Evolutionary conservation across 176 grass and related monocot genomes (phyloP), one percentile per base, ranked within the genome.

Genomic region (Ensete glaucum): DNA sequence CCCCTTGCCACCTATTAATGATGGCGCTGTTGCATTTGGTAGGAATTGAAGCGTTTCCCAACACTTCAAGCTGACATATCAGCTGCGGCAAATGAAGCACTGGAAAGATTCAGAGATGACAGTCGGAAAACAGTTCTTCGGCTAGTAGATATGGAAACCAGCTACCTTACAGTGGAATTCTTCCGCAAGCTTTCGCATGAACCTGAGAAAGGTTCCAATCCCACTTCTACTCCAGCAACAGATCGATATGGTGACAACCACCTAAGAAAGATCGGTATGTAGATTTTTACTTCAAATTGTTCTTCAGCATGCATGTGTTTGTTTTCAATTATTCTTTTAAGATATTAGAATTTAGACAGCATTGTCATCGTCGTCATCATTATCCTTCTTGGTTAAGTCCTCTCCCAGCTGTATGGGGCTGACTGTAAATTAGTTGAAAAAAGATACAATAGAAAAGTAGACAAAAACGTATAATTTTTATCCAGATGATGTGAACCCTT

Each of bases 131-230:
- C 92, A 71, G 83, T 87, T 77, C 27, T 96, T 66, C 79, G 92
- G 5, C 53, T 96, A 64, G 92, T 96, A 79, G 92, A 96, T 48
- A 96, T 96, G 92, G 92, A 96, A 73, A 48, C 89, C 3, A 76
- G 86, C 69, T 96, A 96, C 79, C 81, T 92, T 73, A 96, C 92
- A 0, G 92, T 92, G 65, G 92, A 96, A 20, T 96, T 96, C 82
- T 96, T 96, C 84, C 81, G 92, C 73, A 92, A 92, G 75, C 92
- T 96, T 72, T 86, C 92, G 71, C 92, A 92, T 81, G 89, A 92
- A 87, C 77, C 89, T 55, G 92, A 89, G 11, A 96, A 89, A 81
- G 53, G 76, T 67, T 86, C 73, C 29, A 71, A 65, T 49, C 50
- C 79, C 21, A 86, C 85, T 74, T 76, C 82, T 82, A 26, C 86